A percentile compares a stretch with the other conserved stretches of the same genome.
Conservation (phyloP, 768 basidiomycete genomes). For the Serpula lacrymans region DNA sequence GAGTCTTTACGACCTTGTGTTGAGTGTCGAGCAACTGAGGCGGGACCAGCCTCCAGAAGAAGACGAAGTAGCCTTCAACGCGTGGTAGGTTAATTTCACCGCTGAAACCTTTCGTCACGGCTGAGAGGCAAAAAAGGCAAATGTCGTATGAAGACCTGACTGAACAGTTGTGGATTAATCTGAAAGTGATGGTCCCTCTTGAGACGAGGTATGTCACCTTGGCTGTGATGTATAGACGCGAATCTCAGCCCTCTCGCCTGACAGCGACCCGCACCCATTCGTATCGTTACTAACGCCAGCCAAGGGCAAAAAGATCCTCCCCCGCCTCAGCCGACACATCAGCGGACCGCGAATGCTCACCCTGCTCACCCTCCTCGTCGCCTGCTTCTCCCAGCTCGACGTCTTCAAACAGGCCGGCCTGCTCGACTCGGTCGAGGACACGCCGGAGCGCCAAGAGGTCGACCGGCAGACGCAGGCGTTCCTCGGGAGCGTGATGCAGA, state of each 20-base stretch:
- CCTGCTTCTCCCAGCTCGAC: constrained; percentile 92
- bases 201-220: constrained; percentile 77
- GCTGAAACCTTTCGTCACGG: not conserved
- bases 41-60: constrained; percentile 66
- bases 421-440: constrained; percentile 65
- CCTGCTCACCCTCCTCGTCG: constrained; percentile 85
- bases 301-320: constrained; percentile 92
- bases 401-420: constrained; percentile 77
- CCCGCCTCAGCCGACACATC: constrained; percentile 84
- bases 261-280: constrained; percentile 92
- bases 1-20: constrained; percentile 76
- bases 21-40: constrained; percentile 82
- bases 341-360: constrained; percentile 77
- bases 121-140: constrained; percentile 45
- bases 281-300: constrained; percentile 82
- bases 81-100: constrained; percentile 42
- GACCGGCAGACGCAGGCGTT: constrained; percentile 92
- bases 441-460: constrained; percentile 58
- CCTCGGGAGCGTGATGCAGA: constrained; percentile 80
- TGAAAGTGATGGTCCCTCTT: constrained; percentile 87
- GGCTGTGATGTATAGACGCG: too few species aligned
- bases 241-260: constrained; percentile 2
- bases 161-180: constrained; percentile 72
- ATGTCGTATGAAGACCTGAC: constrained; percentile 53
- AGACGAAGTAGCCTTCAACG: constrained; percentile 42